Evolutionary conservation across 2,329 filamentous ascomycete species (phyloP).

Genomic region (Fusarium tanahbumbuense): DNA sequence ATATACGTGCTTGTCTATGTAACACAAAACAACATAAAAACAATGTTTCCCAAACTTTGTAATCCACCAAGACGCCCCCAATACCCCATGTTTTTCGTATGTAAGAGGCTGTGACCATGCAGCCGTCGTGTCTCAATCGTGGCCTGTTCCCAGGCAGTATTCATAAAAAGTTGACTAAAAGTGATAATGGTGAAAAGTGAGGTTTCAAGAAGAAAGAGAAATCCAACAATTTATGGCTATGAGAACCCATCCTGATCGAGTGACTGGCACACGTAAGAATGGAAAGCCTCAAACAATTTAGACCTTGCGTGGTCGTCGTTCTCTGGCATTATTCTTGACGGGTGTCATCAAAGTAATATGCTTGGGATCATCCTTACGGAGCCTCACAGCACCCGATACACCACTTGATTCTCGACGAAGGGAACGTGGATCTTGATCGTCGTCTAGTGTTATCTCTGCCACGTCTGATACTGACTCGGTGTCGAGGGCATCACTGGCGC

Average conservation of each 20-base stretch:
- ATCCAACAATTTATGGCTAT: constrained; percentile 42
- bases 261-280: constrained; percentile 12
- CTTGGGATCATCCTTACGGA: constrained; percentile 66
- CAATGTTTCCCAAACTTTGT: constrained; percentile 19
- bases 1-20: constrained; percentile 41
- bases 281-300: constrained; percentile 24
- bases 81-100: constrained; percentile 24
- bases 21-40: constrained; percentile 28
- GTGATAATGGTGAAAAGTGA: constrained; percentile 45
- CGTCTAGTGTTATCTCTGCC: constrained; percentile 71
- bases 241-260: constrained; percentile 15
- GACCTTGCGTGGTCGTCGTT: constrained; percentile 48
- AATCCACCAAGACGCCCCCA: constrained; percentile 31
- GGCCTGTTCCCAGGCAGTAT: constrained; percentile 30
- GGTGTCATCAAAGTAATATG: constrained; percentile 67
- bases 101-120: constrained; percentile 39
- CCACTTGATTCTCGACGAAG: constrained; percentile 59
- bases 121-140: constrained; percentile 33
- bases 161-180: constrained; percentile 46
- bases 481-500: constrained; percentile 66
- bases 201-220: constrained; percentile 45
- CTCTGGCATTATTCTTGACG: constrained; percentile 56
- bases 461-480: constrained; percentile 70
- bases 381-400: constrained; percentile 58
- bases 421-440: constrained; percentile 62